Evolutionary conservation across 2,329 filamentous ascomycete genomes (phyloP), one percentile per base, ranked within the genome.

Genomic region (Penicillium sp.): DNA sequence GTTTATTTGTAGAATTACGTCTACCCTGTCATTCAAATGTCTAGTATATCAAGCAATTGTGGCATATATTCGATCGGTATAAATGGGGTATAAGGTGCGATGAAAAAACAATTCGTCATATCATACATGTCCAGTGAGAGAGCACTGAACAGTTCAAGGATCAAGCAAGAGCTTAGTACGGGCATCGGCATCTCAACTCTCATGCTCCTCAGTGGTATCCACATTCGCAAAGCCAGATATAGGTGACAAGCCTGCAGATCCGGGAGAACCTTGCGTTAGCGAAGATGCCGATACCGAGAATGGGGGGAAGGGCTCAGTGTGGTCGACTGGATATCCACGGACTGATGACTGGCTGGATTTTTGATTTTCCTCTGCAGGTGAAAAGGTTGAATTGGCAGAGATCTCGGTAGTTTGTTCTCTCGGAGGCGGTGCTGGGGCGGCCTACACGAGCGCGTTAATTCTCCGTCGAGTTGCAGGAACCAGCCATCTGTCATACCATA

Each of bases 241-340:
- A 22, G 54, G 47, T 1, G 55, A 55, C 9, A 40, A 14, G 14
- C 31, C 37, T 3, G 44, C 40, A 18, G 44, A 8, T 18, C 24
- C 40, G 7, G 46, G 44, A 18, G 49, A 47, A 20, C 36, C 40
- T 14, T 45, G 23, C 3, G 37, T 34, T 22, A 49, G n/a, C 11
- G 47, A 47, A 22, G 46, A 44, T 29, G 40, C 42, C 3, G 50
- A 44, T 38, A 49, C 14, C 20, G 40, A 44, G 37, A 69, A 54
- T 10, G 64, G 56, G 7, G 67, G 67, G 26, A 69, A 69, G 10
- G 66, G 66, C 31, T 69, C 65, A 4, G 50, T 61, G 43, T 57
- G 49, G 11, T 58, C 49, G n/a, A 42, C 48, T 9, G 51, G 50
- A 26, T 48, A 47, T 28, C 41, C 54, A 34, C 39, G 49, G 37